Evolutionary conservation across 768 basidiomycete genomes (phyloP).

Genomic region (Tulasnella sp.): DNA sequence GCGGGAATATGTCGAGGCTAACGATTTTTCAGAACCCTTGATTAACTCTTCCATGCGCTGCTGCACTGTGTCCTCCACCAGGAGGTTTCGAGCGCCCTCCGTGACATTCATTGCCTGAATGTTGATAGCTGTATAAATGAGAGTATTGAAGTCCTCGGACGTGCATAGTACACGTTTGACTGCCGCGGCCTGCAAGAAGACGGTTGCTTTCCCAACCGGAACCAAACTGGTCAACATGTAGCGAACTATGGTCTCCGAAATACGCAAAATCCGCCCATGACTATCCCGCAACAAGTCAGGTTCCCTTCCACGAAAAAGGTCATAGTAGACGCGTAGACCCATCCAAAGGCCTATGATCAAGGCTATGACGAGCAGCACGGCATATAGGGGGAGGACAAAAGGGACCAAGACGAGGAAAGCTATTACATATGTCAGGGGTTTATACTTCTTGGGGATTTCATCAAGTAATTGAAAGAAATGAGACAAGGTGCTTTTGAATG

Average conservation of each 20-base stretch:
- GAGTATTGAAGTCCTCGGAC: not conserved
- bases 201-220: not conserved
- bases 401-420: not conserved
- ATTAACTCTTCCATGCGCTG: not conserved
- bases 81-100: not conserved
- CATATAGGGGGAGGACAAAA: too few species aligned
- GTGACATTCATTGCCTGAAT: not conserved
- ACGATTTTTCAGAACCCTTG: not conserved
- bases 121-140: not conserved
- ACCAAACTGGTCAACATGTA: not conserved
- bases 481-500: not conserved
- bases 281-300: too few species aligned
- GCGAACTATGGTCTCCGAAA: too few species aligned
- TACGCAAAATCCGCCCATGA: too few species aligned
- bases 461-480: not conserved
- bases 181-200: not conserved
- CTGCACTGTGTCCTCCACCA: not conserved
- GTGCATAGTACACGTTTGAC: not conserved
- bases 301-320: too few species aligned
- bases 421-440: not conserved
- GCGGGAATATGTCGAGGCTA: not conserved
- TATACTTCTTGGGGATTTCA: not conserved
- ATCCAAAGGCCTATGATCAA: too few species aligned
- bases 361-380: too few species aligned
- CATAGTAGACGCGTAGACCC: too few species aligned